Base-by-base conservation (phyloP, 2,329 filamentous ascomycete genomes). In the Pseudogymnoascus sp. region DNA sequence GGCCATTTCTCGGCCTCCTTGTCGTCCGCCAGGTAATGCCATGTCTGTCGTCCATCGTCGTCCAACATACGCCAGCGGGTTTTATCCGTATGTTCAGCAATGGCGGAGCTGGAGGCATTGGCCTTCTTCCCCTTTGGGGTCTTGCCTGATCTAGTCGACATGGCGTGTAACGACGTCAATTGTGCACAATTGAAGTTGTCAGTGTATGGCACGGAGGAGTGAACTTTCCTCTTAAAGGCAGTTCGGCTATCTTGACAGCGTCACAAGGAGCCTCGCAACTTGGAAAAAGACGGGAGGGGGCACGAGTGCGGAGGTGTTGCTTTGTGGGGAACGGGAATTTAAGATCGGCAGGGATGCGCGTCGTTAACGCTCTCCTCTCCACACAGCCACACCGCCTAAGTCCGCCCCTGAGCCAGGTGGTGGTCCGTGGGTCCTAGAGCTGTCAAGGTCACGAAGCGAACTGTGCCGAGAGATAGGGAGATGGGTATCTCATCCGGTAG, bases 11-110 rank as follows among this genome's bases (percentile, higher is more conserved):
- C 79, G 6, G 81, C 76, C 62, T 90, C 86, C 63, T 90, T 81
- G 25, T 86, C 82, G 61, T 94, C 88, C 8, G 84, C 84, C 2
- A 99, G 79, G 72, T 97, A 99, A 70, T 94, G 90, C 94, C 94
- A 99, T 59, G 91, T 96, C 70, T 97, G 92, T 62, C 90, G 83
- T 58, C 94, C 93, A 60, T 84, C 82, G 64, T 96, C 90, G 71
- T 95, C 88, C 65, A 85, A 83, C 72, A 97, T 77, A 65, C 94
- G 84, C 94, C 94, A 99, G 74, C 89, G 82, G 6, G 85, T 83
- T 67, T 84, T 84, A 75, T 99, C 93, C 4, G 92, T 97, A 71
- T 83, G 85, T 39, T 80, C 51, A 75, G 76, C 58, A 85, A 41
- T 21, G 15, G 39, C 39, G 39, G 15, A 21, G 39, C 39, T 7